Evolutionary conservation across 2,329 filamentous ascomycete genomes (phyloP), one percentile per base, ranked within the genome.

Genomic region (Cercospora sojina): DNA sequence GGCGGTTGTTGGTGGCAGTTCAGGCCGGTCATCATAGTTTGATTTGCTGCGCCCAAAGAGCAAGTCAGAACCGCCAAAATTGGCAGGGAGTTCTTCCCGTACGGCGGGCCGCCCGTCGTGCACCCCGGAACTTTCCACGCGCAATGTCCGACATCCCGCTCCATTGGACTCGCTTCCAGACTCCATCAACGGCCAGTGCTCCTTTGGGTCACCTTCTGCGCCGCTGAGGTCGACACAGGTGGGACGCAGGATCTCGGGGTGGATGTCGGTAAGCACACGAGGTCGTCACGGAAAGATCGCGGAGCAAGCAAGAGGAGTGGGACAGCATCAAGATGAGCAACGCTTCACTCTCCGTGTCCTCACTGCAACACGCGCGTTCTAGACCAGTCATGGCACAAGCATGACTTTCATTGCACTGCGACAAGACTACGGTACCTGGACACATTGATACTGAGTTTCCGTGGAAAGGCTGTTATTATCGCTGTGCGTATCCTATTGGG

Each of bases 11-110:
- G 60, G 58, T 64, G 55, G 55, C 53, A 49, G 29, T 47, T 32
- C 57, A 60, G 62, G 32, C 60, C 20, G 64, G 27, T 35, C 60
- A 27, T 61, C 53, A 64, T 67, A 67, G 65, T 67, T 67, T 60
- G 58, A 67, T 67, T 51, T 63, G 49, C 51, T 38, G 20, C 51
- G 51, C 43, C 16, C 10, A 57, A 31, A 47, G 20, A 55, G 18
- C 60, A 31, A 56, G 29, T 63, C 20, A 59, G 47, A 57, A 41
- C 59, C 35, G 64, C 38, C 35, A n/a, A 51, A 53, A 59, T 18
- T 31, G 51, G 59, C 60, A 58, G 51, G 64, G 58, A 35, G 38
- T 32, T 27, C 47, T 51, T 51, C 47, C 47, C 47, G 47, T 16
- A 27, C 5, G 55, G 18, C 51, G 53, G 38, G 27, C 43, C 59